Evolutionary conservation across 2,329 filamentous ascomycete species (phyloP).

Genomic region (Hypomyces rosellus): DNA sequence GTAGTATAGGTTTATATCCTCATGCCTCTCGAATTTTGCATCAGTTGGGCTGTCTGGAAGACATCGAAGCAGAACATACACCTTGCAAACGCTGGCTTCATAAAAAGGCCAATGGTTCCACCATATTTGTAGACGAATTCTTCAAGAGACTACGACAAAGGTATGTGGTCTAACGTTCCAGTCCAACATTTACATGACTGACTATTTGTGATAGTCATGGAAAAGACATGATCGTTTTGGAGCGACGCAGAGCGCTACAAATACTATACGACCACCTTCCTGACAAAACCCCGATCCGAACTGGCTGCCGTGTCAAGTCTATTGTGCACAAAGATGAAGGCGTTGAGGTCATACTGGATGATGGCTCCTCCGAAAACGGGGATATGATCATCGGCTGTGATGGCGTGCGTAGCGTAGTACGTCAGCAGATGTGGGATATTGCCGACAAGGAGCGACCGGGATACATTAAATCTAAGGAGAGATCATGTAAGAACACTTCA

Average conservation of each 20-base stretch:
- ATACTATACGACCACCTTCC: conserved; percentile 12
- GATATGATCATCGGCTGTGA: conserved; percentile 37
- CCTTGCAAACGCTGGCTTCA: too few species aligned
- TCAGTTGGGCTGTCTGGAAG: too few species aligned
- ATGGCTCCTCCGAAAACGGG: conserved; percentile 28
- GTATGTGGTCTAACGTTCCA: too few species aligned
- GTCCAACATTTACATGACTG: too few species aligned
- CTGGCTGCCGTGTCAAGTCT: neutral
- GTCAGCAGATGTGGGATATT: conserved; percentile 19
- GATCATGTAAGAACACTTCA: conserved; percentile 11
- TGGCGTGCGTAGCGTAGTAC: conserved; percentile 31
- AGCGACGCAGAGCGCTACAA: neutral
- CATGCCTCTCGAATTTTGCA: too few species aligned
- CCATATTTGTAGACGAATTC: too few species aligned
- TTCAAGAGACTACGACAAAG: too few species aligned
- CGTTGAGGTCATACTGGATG: conserved; percentile 25
- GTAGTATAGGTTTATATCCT: too few species aligned
- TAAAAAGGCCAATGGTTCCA: too few species aligned
- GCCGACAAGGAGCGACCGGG: conserved; percentile 11
- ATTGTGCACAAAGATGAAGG: conserved; percentile 11
- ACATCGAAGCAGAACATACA: too few species aligned
- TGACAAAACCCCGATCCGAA: conserved; percentile 6
- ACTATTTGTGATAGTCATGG: too few species aligned
- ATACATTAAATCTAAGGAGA: conserved; percentile 14
- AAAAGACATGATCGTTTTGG: too few species aligned